phyloP scores from a whole-genome alignment of 495 filamentous ascomycete species.

The Friedmanniomyces simplex region DNA sequence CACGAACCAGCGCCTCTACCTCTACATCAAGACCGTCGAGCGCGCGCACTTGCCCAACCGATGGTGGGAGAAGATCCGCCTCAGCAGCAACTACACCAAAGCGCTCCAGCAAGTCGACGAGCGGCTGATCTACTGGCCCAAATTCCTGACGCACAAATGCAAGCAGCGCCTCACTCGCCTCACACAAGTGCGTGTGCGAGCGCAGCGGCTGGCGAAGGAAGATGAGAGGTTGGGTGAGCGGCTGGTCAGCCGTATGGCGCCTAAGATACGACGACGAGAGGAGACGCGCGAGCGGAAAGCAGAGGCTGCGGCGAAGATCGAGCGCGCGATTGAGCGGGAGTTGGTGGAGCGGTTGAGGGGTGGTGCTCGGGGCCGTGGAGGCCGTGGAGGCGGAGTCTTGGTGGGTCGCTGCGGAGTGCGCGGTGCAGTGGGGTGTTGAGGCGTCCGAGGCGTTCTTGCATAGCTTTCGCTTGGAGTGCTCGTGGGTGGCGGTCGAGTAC shows the following conservation, averaged over 20 bases:
- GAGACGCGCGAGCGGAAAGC: conserved; percentile 90
- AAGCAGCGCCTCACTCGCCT: conserved; percentile 92
- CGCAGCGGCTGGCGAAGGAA: conserved; percentile 71
- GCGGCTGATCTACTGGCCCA: conserved; percentile 88
- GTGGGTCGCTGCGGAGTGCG: conserved; percentile 23
- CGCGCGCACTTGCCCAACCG: conserved; percentile 86
- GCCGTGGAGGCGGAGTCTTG: conserved; percentile 18
- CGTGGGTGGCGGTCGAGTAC: not conserved
- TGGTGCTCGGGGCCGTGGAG: conserved; percentile 49
- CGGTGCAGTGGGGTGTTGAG: conserved; percentile 24
- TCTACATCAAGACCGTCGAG: conserved; percentile 96
- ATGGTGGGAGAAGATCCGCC: conserved; percentile 87
- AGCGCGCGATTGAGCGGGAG: conserved; percentile 91
- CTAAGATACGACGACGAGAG: conserved; percentile 82
- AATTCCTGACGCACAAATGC: conserved; percentile 91
- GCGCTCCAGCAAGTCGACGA: conserved; percentile 84
- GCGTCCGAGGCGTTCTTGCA: conserved; percentile 9
- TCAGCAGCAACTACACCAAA: conserved; percentile 80
- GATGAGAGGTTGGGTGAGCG: conserved; percentile 85
- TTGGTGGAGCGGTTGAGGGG: conserved; percentile 82
- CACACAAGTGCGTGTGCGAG: conserved; percentile 85
- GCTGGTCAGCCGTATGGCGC: conserved; percentile 79
- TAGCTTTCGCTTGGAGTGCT: conserved; percentile 2
- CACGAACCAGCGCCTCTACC: conserved; percentile 73
- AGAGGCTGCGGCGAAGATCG: conserved; percentile 85